Evolutionary conservation across 2,329 filamentous ascomycete genomes (phyloP), one percentile per base, ranked within the genome.

Genomic region (Pyrenochaeta sp.): DNA sequence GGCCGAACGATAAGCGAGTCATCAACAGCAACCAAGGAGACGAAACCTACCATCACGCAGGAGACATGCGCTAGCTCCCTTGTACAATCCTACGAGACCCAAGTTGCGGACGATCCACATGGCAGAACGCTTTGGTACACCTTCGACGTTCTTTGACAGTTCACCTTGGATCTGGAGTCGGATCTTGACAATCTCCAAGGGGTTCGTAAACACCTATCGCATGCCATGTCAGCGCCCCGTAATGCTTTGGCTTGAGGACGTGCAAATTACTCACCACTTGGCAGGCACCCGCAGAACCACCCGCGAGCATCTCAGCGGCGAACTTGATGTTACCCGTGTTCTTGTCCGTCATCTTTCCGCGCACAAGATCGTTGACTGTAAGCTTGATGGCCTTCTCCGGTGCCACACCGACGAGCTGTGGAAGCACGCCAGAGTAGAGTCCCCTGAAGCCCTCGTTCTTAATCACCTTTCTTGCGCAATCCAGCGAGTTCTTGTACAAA

Each of bases 381-480:
- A 99, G 87, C 83, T 99, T 99, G 82, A 99, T 99, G 68, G 95
- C 95, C 84, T 99, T 99, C 79, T 99, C 95, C 1, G 95, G 95
- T n/a, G 95, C 95, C 45, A 99, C 95, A 78, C 95, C 95, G 62
- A 99, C 92, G 45, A 99, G 86, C 83, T 99, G 95, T 10, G 95
- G 95, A 51, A 97, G 79, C 22, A 99, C 92, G 75, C 95, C 95
- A 49, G 94, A 96, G 82, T 99, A 99, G 49, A 99, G 81, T 24
- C 95, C 95, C 39, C 84, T 85, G 78, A 96, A 85, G 55, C 95
- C 95, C 80, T 99, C 95, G 73, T 98, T 97, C 62, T 89, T 88
- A 62, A 98, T 83, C 40, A 99, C 93, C 81, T 98, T 99, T 77
- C 86, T 89, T 61, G 93, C 93, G 78, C 95, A 99, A 79, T 99